phyloP scores from a whole-genome alignment of 441 rosid species.

The Pelargonium citronellum region DNA sequence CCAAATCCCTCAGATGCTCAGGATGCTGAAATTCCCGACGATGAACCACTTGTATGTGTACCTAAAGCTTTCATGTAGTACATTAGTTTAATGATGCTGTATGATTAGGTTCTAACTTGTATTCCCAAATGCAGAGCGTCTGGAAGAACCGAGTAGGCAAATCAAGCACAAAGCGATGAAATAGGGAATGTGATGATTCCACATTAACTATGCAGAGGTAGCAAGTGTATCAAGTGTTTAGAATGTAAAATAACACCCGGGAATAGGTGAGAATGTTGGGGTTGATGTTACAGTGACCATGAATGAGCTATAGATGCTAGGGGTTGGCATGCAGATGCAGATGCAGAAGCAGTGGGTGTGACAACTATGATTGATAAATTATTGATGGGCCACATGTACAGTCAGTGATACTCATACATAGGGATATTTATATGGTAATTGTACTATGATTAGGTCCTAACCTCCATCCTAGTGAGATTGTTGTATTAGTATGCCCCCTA shows the following conservation, averaged over 20 bases:
- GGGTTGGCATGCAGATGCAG: conserved; percentile 6
- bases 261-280: neutral
- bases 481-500: neutral
- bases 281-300: conserved; percentile 17
- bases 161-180: conserved; percentile 37
- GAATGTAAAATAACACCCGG: conserved; percentile 33
- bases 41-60: conserved; percentile 80
- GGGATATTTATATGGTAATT: conserved; percentile 25
- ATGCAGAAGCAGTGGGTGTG: neutral
- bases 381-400: conserved; percentile 35
- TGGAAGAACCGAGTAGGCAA: conserved; percentile 75
- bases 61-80: conserved; percentile 20
- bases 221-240: conserved; percentile 25
- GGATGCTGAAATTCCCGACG: conserved; percentile 61
- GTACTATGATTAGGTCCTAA: conserved; percentile 19
- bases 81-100: neutral
- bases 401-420: conserved; percentile 19
- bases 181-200: conserved; percentile 21
- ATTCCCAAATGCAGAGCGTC: conserved; percentile 52
- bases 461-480: conserved; percentile 19
- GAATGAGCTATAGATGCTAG: conserved; percentile 20
- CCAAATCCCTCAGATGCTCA: conserved; percentile 24
- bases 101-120: conserved; percentile 16
- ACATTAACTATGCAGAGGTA: conserved; percentile 29
- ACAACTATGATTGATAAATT: conserved; percentile 20